phyloP scores from a whole-genome alignment of 2,329 filamentous ascomycete species.

The Aspergillus fischeri region DNA sequence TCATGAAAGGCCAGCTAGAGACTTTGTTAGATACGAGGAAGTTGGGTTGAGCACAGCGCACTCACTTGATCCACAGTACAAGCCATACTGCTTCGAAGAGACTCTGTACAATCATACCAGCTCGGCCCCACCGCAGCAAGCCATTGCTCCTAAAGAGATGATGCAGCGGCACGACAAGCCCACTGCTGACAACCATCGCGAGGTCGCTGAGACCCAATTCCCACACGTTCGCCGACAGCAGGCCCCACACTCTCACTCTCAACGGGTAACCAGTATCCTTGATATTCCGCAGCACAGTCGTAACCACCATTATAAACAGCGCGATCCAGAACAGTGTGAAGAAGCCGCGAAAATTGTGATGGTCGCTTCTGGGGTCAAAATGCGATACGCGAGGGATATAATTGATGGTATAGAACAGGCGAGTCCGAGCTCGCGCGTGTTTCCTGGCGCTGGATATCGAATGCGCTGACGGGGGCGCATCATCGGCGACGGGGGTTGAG shows the following conservation, averaged over 20 bases:
- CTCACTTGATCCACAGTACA: constrained; percentile 68
- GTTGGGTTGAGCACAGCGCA: constrained; percentile 3
- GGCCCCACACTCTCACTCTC: constrained; percentile 77
- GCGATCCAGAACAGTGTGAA: constrained; percentile 98
- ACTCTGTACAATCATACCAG: constrained; percentile 80
- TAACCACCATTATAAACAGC: constrained; percentile 93
- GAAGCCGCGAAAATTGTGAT: constrained; percentile 93
- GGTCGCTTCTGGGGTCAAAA: constrained; percentile 88
- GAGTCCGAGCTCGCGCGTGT: constrained; percentile 73
- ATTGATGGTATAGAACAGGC: constrained; percentile 89
- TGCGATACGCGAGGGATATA: constrained; percentile 89
- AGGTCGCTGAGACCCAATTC: constrained; percentile 80
- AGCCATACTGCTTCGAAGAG: constrained; percentile 78
- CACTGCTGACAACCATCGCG: constrained; percentile 76
- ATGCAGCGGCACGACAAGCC: constrained; percentile 70
- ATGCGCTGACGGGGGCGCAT: constrained; percentile 89
- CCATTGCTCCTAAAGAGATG: constrained; percentile 57
- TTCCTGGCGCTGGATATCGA: constrained; percentile 81
- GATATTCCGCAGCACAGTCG: constrained; percentile 85
- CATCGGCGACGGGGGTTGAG: constrained; percentile 77
- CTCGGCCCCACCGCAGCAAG: constrained; percentile 66
- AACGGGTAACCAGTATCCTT: constrained; percentile 90
- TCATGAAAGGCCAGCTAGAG: constrained; percentile 67
- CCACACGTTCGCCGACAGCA: constrained; percentile 85
- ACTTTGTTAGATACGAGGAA: constrained; percentile 17